Conservation (phyloP, 257 asterid genomes). For the Phtheirospermum japonicum region DNA sequence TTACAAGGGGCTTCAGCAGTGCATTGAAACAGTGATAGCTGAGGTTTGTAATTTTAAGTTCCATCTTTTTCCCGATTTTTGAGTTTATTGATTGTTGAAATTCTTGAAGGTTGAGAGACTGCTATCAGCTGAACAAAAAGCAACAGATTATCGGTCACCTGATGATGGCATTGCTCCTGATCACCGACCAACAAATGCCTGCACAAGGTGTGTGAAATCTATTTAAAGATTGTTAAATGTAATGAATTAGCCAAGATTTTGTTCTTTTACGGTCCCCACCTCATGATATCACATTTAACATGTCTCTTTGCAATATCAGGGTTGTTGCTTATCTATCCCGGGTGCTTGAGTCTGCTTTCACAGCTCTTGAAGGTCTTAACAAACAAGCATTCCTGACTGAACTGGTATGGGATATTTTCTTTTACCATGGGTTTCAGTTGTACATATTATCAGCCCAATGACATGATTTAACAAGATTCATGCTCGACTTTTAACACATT, state of each 20-base stretch:
- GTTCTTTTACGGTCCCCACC: neutral
- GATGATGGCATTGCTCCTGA: conserved; percentile 94
- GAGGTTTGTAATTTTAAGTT: conserved; percentile 59
- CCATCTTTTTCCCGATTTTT: conserved; percentile 1
- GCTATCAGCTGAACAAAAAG: conserved; percentile 91
- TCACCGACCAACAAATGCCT: conserved; percentile 94
- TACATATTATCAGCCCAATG: neutral
- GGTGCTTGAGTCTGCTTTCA: conserved; percentile 95
- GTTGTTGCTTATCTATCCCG: conserved; percentile 95
- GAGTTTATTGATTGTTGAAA: conserved; percentile 22
- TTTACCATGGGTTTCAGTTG: conserved; percentile 17
- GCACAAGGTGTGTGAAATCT: conserved; percentile 64
- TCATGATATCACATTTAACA: conserved; percentile 14
- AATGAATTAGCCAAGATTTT: conserved; percentile 1
- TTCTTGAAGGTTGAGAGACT: conserved; percentile 78
- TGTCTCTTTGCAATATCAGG: conserved; percentile 45
- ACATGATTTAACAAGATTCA: neutral
- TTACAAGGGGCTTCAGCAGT: conserved; percentile 96
- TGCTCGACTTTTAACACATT: conserved; percentile 1
- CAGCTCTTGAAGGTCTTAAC: conserved; percentile 96
- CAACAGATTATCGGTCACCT: conserved; percentile 83
- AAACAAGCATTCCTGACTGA: conserved; percentile 93
- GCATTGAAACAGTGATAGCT: conserved; percentile 96
- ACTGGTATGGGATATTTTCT: conserved; percentile 50
- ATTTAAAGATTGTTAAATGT: conserved; percentile 19